phyloP scores from a whole-genome alignment of 495 filamentous ascomycete species.

The Podospora anserina region DNA sequence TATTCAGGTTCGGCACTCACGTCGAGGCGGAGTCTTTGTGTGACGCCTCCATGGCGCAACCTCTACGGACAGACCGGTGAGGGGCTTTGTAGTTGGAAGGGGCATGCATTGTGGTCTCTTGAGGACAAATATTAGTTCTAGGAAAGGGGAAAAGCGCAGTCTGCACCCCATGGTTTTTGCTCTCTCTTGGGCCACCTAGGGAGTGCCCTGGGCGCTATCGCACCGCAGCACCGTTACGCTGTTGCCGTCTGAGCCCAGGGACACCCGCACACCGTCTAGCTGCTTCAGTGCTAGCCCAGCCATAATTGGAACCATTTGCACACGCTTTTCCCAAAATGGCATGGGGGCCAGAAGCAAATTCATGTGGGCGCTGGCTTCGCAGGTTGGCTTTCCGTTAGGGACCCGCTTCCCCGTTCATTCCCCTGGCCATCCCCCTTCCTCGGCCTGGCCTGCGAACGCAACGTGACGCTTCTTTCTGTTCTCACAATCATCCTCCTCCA shows the following conservation, averaged over 20 bases:
- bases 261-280: slow-evolving; percentile 18
- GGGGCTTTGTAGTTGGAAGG: not conserved
- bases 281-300: slow-evolving; percentile 12
- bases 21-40: not conserved
- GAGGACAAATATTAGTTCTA: slow-evolving; percentile 10
- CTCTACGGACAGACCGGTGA: slow-evolving; percentile 4
- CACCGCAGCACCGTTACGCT: slow-evolving; percentile 22
- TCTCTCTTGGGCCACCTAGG: not conserved
- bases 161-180: slow-evolving; percentile 24
- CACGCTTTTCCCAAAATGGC: not conserved
- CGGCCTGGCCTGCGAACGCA: slow-evolving; percentile 17
- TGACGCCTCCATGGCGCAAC: not conserved
- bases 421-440: slow-evolving; percentile 23
- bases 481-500: not conserved
- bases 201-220: slow-evolving; percentile 12
- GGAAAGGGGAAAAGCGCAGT: slow-evolving; percentile 23
- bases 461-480: slow-evolving; percentile 5
- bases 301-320: slow-evolving; percentile 9
- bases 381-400: slow-evolving; percentile 13
- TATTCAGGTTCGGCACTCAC: not conserved
- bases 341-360: slow-evolving; percentile 12
- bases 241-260: slow-evolving; percentile 16
- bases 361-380: not conserved
- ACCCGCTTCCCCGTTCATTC: slow-evolving; percentile 24
- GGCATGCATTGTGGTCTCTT: not conserved